These are phyloP conservation scores for Saccharomyces paradoxus DNA, from an alignment of 805 yeast species.

Conservation along the genomic window DNA sequence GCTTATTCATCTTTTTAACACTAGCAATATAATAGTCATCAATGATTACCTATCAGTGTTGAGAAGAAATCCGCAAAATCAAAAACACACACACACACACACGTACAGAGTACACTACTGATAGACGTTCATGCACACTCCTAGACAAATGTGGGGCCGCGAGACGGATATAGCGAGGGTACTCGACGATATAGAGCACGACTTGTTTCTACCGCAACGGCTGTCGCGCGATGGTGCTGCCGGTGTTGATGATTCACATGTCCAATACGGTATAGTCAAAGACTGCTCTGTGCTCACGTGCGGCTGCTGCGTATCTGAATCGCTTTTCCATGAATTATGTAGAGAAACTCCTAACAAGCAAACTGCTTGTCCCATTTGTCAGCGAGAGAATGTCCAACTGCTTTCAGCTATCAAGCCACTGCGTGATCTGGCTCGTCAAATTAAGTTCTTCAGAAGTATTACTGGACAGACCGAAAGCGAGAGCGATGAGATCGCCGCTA, in stretches of 20 bases:
- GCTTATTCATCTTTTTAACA: not conserved
- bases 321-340: conserved; percentile 11
- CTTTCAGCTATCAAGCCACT: conserved; percentile 32
- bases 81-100: not conserved
- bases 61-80: not conserved
- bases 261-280: conserved; percentile 19
- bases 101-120: not conserved
- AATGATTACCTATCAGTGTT: not conserved
- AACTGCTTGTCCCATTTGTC: conserved; percentile 34
- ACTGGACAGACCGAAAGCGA: not conserved
- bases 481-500: not conserved
- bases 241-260: conserved; percentile 7
- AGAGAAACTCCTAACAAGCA: conserved; percentile 2
- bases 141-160: not conserved
- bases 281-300: conserved; percentile 25
- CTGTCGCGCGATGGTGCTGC: conserved; percentile 14
- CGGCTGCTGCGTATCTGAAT: conserved; percentile 23
- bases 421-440: conserved; percentile 23
- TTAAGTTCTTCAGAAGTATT: conserved; percentile 9
- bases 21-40: not conserved
- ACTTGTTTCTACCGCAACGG: conserved; percentile 22
- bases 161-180: conserved; percentile 7
- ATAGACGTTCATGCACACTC: not conserved
- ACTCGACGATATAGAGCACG: conserved; percentile 19
- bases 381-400: conserved; percentile 11